phyloP scores from a whole-genome alignment of 495 filamentous ascomycete genomes.

The Articulospora tetracladia region DNA sequence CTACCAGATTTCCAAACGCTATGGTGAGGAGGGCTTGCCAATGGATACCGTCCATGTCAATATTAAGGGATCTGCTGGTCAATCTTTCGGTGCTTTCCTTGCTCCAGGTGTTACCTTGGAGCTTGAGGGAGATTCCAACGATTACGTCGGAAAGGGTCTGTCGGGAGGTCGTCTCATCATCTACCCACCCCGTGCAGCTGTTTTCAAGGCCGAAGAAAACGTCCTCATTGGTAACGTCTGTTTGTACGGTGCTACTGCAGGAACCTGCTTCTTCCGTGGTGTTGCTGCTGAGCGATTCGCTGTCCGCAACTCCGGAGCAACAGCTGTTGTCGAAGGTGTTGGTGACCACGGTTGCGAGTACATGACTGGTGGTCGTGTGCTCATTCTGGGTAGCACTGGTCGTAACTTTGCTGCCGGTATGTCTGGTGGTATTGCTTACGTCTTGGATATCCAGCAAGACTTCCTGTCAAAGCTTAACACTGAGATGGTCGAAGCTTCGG shows the following conservation, averaged over 20 bases:
- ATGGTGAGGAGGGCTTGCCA: conserved; percentile 86
- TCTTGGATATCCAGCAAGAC: conserved; percentile 88
- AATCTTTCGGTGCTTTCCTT: conserved; percentile 96
- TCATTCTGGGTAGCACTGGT: conserved; percentile 88
- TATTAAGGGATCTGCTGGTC: conserved; percentile 97
- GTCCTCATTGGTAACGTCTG: conserved; percentile 95
- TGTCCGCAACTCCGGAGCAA: conserved; percentile 96
- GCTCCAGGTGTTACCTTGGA: conserved; percentile 95
- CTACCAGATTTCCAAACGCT: conserved; percentile 92
- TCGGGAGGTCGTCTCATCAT: conserved; percentile 95
- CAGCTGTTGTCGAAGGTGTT: conserved; percentile 93
- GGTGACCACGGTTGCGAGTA: conserved; percentile 99
- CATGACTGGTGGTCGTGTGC: conserved; percentile 96
- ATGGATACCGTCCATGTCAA: conserved; percentile 96
- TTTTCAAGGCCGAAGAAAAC: conserved; percentile 98
- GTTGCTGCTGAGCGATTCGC: conserved; percentile 96
- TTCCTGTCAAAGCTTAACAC: conserved; percentile 94
- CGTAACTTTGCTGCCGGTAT: conserved; percentile 99
- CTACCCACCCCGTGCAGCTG: conserved; percentile 89
- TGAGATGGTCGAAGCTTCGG: conserved; percentile 96
- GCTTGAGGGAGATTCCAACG: conserved; percentile 95
- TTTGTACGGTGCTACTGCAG: conserved; percentile 91
- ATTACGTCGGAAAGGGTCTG: conserved; percentile 97
- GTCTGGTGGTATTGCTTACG: conserved; percentile 98
- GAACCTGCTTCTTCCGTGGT: conserved; percentile 97